Evolutionary conservation across 2,329 filamentous ascomycete species (phyloP).

Genomic region (Dactylonectria macrodidyma): DNA sequence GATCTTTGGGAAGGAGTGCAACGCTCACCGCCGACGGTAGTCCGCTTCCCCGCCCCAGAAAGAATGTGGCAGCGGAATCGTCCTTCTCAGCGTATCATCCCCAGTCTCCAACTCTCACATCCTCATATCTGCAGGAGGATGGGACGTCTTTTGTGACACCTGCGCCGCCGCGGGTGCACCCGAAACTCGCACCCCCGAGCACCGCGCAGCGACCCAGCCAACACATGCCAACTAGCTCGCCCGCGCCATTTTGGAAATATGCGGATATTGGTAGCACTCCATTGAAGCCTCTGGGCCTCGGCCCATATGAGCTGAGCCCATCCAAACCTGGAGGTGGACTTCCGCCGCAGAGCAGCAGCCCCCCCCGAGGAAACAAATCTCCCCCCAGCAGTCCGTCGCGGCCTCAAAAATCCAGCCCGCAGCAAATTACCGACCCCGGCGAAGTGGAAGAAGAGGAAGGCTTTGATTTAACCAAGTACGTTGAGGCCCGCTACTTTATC

Average conservation of each 20-base stretch:
- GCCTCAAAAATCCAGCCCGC: constrained; percentile 52
- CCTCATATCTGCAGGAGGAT: constrained; percentile 74
- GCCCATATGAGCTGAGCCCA: constrained; percentile 70
- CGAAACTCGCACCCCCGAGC: constrained; percentile 83
- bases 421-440: constrained; percentile 48
- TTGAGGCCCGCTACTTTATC: background rate
- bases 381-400: constrained; percentile 68
- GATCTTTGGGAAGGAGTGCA: constrained; percentile 54
- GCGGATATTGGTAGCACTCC: constrained; percentile 84
- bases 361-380: constrained; percentile 65
- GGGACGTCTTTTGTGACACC: constrained; percentile 77
- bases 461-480: constrained; percentile 73
- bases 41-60: constrained; percentile 72
- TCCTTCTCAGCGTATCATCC: constrained; percentile 67
- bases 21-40: constrained; percentile 70
- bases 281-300: constrained; percentile 61
- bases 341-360: constrained; percentile 72
- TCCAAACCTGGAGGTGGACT: constrained; percentile 62
- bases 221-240: constrained; percentile 88
- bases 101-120: constrained; percentile 73
- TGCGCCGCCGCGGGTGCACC: constrained; percentile 80
- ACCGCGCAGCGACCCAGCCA: constrained; percentile 87
- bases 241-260: constrained; percentile 91
- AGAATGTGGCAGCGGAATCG: constrained; percentile 60
- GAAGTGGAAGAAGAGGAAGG: constrained; percentile 65